Conservation (phyloP, 2,329 filamentous ascomycete genomes). For the Trichoderma pleuroti region DNA sequence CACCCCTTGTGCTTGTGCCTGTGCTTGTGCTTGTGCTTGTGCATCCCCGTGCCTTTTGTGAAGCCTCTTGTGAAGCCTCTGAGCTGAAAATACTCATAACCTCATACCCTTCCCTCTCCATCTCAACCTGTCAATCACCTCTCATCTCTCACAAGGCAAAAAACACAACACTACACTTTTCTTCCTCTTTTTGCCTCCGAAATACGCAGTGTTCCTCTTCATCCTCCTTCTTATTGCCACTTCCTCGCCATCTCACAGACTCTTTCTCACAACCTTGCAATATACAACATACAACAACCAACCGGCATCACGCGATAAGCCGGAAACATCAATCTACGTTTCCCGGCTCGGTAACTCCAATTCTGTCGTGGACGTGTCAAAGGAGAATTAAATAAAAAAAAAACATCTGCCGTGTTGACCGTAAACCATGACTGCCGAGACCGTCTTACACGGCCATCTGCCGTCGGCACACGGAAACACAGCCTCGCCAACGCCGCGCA, state of each 20-base stretch:
- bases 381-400: too few relatives aligned
- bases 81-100: not conserved
- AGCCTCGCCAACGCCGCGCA: slow-evolving; percentile 10
- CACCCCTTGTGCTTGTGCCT: not conserved
- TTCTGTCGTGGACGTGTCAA: not conserved
- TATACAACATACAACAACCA: not conserved
- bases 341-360: not conserved
- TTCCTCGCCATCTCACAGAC: not conserved
- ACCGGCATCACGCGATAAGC: not conserved
- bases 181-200: not conserved
- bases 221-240: too few relatives aligned
- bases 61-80: not conserved
- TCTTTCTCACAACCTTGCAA: not conserved
- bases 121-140: not conserved
- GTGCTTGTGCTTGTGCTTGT: slow-evolving; percentile 3
- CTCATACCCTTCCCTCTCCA: not conserved
- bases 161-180: not conserved
- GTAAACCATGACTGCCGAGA: slow-evolving; percentile 12
- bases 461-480: slow-evolving; percentile 11
- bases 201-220: not conserved
- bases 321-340: not conserved
- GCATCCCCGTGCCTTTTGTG: not conserved
- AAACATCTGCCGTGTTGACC: slow-evolving; percentile 7
- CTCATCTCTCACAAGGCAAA: not conserved
- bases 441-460: slow-evolving; percentile 14